Evolutionary conservation across 306 rosid genomes (phyloP).

Genomic region (Begonia peltatifolia): DNA sequence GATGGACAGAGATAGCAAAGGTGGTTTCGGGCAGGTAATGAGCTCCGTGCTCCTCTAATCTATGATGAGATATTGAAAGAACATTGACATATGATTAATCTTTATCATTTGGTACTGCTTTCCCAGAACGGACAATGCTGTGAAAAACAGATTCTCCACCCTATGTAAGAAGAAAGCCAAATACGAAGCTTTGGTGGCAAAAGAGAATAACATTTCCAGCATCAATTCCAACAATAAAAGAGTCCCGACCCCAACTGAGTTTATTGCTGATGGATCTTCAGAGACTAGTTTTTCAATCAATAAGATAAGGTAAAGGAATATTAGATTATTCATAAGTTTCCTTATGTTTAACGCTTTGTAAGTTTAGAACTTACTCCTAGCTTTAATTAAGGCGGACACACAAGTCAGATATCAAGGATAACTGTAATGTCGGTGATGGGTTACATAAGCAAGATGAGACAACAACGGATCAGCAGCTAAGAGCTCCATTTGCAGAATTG

Average conservation of each 20-base stretch:
- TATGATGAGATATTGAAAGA: background rate
- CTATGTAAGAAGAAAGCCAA: conserved; percentile 98
- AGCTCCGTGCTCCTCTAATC: conserved; percentile 7
- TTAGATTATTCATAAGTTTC: background rate
- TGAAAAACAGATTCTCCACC: conserved; percentile 92
- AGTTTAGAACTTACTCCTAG: conserved; percentile 2
- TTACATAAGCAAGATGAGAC: conserved; percentile 39
- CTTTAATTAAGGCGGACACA: conserved; percentile 45
- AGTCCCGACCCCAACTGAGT: conserved; percentile 29
- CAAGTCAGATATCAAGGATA: conserved; percentile 42
- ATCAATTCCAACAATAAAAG: conserved; percentile 68
- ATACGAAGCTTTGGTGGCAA: conserved; percentile 83
- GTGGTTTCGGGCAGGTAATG: conserved; percentile 99
- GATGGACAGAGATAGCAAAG: conserved; percentile 99
- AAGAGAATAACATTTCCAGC: conserved; percentile 57
- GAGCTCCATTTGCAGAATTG: conserved; percentile 79
- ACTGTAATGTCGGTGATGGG: conserved; percentile 39
- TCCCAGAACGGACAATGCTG: conserved; percentile 98
- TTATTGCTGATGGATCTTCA: conserved; percentile 27
- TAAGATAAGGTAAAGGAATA: conserved; percentile 78
- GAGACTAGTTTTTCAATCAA: conserved; percentile 37
- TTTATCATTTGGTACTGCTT: conserved; percentile 3
- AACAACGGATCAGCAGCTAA: conserved; percentile 33
- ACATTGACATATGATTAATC: background rate
- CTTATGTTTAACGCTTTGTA: background rate